These are phyloP conservation scores for Ligustrum vulgare DNA, from an alignment of 257 asterid species.

Conservation along the genomic window DNA sequence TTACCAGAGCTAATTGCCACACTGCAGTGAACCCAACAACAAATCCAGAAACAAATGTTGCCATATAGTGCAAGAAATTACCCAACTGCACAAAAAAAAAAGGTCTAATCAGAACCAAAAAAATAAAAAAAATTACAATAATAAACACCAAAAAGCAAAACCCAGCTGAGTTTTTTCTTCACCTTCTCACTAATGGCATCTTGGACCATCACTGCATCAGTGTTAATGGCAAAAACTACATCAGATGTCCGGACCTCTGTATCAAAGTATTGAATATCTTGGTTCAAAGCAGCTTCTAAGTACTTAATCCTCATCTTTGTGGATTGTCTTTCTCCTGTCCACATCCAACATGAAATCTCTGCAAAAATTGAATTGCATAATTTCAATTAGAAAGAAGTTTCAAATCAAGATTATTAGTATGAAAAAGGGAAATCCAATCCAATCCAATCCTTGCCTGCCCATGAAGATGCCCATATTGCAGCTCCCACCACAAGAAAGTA, in stretches of 20 bases:
- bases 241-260: slow-evolving; percentile 88
- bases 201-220: slow-evolving; percentile 87
- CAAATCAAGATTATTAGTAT: neutral
- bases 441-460: slow-evolving; percentile 71
- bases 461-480: slow-evolving; percentile 99
- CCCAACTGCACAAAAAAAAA: slow-evolving; percentile 62
- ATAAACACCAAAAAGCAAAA: neutral
- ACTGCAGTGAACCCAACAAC: slow-evolving; percentile 91
- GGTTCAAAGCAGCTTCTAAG: slow-evolving; percentile 79
- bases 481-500: slow-evolving; percentile 99
- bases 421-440: neutral
- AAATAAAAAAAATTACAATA: neutral
- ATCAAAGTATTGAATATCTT: slow-evolving; percentile 83
- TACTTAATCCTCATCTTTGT: slow-evolving; percentile 85
- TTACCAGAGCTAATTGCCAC: slow-evolving; percentile 84
- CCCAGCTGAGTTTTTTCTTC: neutral
- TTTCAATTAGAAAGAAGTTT: slow-evolving; percentile 12
- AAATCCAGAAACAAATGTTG: slow-evolving; percentile 73
- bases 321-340: slow-evolving; percentile 94
- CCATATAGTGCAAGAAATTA: slow-evolving; percentile 93
- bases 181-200: slow-evolving; percentile 99
- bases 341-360: slow-evolving; percentile 99
- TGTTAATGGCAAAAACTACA: slow-evolving; percentile 85
- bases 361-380: slow-evolving; percentile 32
- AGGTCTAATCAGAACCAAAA: neutral